These are phyloP conservation scores for Pyrenula aspistea DNA, from an alignment of 495 filamentous ascomycete species.

Conservation along the genomic window DNA sequence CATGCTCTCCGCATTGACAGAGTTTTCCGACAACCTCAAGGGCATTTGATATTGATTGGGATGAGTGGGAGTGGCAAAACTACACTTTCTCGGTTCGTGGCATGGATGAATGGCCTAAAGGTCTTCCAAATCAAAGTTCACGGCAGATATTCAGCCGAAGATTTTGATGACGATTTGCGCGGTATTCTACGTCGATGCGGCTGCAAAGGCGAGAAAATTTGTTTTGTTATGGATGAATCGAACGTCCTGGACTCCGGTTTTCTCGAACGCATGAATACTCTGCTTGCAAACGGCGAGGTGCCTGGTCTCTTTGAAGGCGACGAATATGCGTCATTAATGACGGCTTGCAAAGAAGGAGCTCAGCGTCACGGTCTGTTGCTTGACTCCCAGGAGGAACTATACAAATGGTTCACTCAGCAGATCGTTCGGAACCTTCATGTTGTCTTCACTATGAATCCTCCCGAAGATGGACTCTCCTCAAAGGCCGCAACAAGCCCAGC, in stretches of 20 bases:
- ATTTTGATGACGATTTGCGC: conserved; percentile 95
- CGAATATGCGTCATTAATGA: conserved; percentile 92
- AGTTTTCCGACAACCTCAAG: conserved; percentile 96
- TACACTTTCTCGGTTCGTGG: conserved; percentile 91
- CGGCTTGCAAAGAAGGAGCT: conserved; percentile 93
- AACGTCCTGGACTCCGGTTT: conserved; percentile 98
- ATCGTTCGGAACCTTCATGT: conserved; percentile 98
- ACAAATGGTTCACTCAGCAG: conserved; percentile 99
- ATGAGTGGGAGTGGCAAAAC: conserved; percentile 98
- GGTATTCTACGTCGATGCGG: conserved; percentile 88
- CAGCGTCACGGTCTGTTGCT: conserved; percentile 90
- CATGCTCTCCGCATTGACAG: conserved; percentile 96
- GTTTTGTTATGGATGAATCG: conserved; percentile 99
- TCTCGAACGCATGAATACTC: conserved; percentile 96
- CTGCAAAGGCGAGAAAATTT: conserved; percentile 98
- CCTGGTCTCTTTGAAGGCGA: conserved; percentile 97
- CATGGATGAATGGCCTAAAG: conserved; percentile 99
- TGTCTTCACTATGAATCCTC: conserved; percentile 99
- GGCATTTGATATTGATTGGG: conserved; percentile 95
- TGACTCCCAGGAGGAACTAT: conserved; percentile 94
- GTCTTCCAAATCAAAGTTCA: conserved; percentile 99
- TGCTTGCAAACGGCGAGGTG: conserved; percentile 95
- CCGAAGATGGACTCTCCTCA: conserved; percentile 83
- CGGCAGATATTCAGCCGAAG: conserved; percentile 93
- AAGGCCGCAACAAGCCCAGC: conserved; percentile 96